Percentiles rank a stretch among this genome's conserved stretches.
phyloP scores from a whole-genome alignment of 225 moss, liverwort and hornwort genomes.

The Bryoerythrophyllum caledonicum region DNA sequence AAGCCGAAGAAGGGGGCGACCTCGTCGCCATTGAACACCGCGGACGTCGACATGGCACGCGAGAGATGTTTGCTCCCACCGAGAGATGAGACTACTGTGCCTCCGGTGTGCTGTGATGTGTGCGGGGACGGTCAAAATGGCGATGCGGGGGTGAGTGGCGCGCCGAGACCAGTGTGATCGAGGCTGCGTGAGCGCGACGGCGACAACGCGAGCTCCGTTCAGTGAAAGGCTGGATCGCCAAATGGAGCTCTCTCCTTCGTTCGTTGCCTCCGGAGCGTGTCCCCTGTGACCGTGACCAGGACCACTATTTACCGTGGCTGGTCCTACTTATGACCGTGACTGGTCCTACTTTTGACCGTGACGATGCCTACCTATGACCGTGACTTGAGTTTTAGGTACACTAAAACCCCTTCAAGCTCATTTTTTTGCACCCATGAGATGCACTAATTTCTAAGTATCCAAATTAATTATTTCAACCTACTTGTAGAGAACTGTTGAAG shows the following conservation, averaged over 20 bases:
- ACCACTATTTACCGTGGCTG: too few species aligned
- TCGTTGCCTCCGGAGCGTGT: too few species aligned
- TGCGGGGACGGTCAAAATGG: background rate
- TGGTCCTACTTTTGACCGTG: too few species aligned
- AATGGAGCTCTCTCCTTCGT: background rate
- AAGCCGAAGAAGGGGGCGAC: conserved; percentile 65
- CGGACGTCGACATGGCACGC: conserved; percentile 30
- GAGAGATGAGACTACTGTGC: background rate
- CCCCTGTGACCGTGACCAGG: too few species aligned
- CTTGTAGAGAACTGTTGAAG: too few species aligned
- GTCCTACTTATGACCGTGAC: too few species aligned
- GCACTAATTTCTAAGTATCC: too few species aligned
- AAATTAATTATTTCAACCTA: too few species aligned
- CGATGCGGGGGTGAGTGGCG: background rate
- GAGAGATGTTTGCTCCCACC: background rate
- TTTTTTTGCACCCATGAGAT: too few species aligned
- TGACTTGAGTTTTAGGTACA: too few species aligned
- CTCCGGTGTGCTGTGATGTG: background rate
- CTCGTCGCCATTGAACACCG: conserved; percentile 51
- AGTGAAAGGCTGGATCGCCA: background rate
- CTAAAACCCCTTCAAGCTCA: too few species aligned
- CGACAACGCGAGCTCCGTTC: background rate
- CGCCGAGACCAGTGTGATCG: background rate
- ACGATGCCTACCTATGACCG: too few species aligned
- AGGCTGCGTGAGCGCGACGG: background rate